Evolutionary conservation across 2,329 filamentous ascomycete genomes (phyloP).

Genomic region (Juglanconis juglandina): DNA sequence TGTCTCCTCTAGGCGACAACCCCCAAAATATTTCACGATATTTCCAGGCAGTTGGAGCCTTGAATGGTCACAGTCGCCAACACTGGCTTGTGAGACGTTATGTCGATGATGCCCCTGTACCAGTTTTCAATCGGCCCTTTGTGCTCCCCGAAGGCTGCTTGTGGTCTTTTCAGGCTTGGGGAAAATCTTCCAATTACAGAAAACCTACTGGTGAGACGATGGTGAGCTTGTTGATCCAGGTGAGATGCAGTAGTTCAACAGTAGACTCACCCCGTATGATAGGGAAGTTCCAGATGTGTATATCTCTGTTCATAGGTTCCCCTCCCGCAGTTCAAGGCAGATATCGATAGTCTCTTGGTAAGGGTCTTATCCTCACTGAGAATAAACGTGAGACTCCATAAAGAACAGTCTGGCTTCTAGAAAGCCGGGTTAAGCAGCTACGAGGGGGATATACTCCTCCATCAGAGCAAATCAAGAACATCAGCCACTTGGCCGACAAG

Average conservation of each 20-base stretch:
- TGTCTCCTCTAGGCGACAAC: neutral
- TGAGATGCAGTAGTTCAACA: neutral
- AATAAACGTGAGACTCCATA: neutral
- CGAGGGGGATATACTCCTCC: neutral
- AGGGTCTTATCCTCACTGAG: neutral
- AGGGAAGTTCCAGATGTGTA: neutral
- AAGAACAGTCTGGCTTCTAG: neutral
- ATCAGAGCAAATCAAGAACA: neutral
- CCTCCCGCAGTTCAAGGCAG: no score
- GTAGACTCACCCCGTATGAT: neutral
- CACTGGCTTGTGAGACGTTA: neutral
- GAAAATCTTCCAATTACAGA: neutral
- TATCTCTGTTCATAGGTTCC: neutral
- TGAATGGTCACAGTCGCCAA: neutral
- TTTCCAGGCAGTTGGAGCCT: neutral
- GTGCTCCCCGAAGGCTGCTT: constrained; percentile 13
- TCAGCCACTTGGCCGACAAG: neutral
- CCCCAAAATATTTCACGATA: neutral
- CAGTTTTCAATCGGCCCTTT: constrained; percentile 4
- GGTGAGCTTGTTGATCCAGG: neutral
- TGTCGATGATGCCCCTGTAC: constrained; percentile 1
- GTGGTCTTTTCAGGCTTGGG: constrained; percentile 1
- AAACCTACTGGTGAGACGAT: neutral
- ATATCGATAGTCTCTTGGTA: neutral
- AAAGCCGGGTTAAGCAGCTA: neutral